Evolutionary conservation across 2,329 filamentous ascomycete genomes (phyloP).

Genomic region (Domatiomyces catenatus): DNA sequence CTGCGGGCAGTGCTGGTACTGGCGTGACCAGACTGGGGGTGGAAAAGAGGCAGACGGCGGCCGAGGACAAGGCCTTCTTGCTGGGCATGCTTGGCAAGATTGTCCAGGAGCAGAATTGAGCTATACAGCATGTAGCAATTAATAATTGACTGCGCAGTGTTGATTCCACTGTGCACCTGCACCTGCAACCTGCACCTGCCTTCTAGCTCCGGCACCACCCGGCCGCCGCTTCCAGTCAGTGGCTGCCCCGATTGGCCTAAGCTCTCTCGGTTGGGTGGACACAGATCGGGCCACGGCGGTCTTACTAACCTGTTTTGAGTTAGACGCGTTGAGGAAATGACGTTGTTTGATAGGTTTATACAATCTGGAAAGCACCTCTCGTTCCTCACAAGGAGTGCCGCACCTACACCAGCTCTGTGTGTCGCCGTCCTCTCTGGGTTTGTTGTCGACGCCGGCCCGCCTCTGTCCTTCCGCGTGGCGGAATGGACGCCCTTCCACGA

Average conservation of each 20-base stretch:
- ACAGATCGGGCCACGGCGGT: no score
- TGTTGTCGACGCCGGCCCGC: background rate
- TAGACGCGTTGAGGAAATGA: no score
- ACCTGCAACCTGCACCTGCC: no score
- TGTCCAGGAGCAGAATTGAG: conserved; percentile 11
- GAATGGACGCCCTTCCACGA: background rate
- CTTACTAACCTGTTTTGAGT: no score
- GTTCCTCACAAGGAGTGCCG: background rate
- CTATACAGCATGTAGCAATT: background rate
- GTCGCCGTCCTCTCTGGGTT: background rate
- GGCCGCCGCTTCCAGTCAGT: no score
- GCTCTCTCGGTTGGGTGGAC: no score
- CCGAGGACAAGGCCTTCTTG: conserved; percentile 60
- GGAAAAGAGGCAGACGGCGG: conserved; percentile 38
- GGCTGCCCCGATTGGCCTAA: no score
- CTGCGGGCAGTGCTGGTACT: conserved; percentile 10
- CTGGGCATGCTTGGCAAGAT: conserved; percentile 52
- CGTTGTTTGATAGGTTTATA: no score
- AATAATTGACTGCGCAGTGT: no score
- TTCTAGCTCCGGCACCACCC: no score
- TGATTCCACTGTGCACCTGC: no score
- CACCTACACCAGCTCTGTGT: background rate
- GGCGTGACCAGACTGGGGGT: conserved; percentile 29
- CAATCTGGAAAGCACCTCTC: background rate
- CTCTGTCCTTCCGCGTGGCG: background rate